phyloP scores from a whole-genome alignment of 176 grass and related monocot species.

The Bothriochloa decipiens region DNA sequence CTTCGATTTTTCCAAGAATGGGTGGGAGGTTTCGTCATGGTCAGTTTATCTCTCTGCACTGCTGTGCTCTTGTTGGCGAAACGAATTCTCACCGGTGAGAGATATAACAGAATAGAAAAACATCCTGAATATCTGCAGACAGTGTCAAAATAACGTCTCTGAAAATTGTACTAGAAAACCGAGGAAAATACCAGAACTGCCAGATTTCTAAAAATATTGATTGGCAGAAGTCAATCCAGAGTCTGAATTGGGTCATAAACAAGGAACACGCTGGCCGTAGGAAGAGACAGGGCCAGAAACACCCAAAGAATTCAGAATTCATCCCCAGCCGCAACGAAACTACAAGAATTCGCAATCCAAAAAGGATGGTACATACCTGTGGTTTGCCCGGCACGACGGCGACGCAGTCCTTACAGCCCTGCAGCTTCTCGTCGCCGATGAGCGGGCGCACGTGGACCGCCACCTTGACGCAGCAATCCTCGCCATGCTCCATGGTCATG shows the following conservation, averaged over 20 bases:
- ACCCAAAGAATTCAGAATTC: neutral
- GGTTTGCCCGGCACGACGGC: conserved; percentile 72
- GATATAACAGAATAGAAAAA: neutral
- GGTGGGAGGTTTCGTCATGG: neutral
- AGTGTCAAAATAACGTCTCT: conserved; percentile 6
- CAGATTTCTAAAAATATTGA: conserved; percentile 19
- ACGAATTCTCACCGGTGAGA: neutral
- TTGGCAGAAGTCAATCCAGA: conserved; percentile 29
- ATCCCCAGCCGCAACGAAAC: neutral
- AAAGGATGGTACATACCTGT: conserved; percentile 66
- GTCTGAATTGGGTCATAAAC: conserved; percentile 23
- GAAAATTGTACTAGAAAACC: conserved; percentile 1
- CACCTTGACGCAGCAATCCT: conserved; percentile 98
- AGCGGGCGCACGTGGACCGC: conserved; percentile 94
- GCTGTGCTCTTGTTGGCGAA: conserved; percentile 30
- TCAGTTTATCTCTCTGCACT: neutral
- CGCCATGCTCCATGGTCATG: conserved; percentile 92
- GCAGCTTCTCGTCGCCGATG: conserved; percentile 96
- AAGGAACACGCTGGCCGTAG: neutral
- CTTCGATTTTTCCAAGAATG: conserved; percentile 10
- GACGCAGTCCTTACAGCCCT: conserved; percentile 96
- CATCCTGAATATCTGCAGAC: neutral
- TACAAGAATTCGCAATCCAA: neutral
- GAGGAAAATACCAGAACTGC: neutral
- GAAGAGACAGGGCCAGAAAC: neutral